A percentile compares a stretch with the other conserved stretches of the same genome.
phyloP scores from a whole-genome alignment of 192 early-diverging fungal genomes.

The Linderina pennispora region DNA sequence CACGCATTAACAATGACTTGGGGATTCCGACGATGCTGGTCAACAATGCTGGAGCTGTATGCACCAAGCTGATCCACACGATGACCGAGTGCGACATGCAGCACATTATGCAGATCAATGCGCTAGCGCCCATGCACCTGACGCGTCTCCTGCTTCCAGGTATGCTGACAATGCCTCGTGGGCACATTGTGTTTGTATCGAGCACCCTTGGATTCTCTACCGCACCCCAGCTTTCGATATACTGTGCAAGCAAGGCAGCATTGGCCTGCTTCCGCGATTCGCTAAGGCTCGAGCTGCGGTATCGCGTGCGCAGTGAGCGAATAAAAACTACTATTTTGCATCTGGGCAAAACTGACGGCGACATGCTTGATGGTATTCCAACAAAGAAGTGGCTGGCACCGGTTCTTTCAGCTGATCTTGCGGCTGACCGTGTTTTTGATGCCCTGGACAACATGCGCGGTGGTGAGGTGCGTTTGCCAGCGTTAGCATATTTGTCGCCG shows the following conservation, averaged over 20 bases:
- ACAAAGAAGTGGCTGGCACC: conserved; percentile 61
- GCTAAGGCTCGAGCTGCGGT: conserved; percentile 65
- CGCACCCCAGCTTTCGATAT: conserved; percentile 58
- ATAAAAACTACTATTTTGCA: conserved; percentile 58
- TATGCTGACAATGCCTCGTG: conserved; percentile 60
- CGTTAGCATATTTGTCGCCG: conserved; percentile 16
- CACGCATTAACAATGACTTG: conserved; percentile 29
- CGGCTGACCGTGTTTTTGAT: conserved; percentile 53
- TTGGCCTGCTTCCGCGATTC: conserved; percentile 64
- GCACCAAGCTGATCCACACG: conserved; percentile 53
- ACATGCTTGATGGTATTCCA: conserved; percentile 64
- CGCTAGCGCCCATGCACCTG: conserved; percentile 62
- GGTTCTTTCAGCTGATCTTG: conserved; percentile 45
- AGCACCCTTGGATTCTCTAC: conserved; percentile 33
- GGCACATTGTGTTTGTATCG: conserved; percentile 63
- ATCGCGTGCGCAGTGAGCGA: conserved; percentile 48
- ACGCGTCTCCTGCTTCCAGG: conserved; percentile 61
- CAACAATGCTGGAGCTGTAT: conserved; percentile 77
- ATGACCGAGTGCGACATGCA: conserved; percentile 52
- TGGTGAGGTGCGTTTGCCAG: conserved; percentile 43
- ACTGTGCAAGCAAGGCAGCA: conserved; percentile 75
- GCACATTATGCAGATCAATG: conserved; percentile 59
- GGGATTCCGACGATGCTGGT: conserved; percentile 74
- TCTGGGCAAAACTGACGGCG: conserved; percentile 64
- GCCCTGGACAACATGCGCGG: conserved; percentile 49